phyloP scores from a whole-genome alignment of 1,284 basidiomycete species.

The Wallemia mellicola region DNA sequence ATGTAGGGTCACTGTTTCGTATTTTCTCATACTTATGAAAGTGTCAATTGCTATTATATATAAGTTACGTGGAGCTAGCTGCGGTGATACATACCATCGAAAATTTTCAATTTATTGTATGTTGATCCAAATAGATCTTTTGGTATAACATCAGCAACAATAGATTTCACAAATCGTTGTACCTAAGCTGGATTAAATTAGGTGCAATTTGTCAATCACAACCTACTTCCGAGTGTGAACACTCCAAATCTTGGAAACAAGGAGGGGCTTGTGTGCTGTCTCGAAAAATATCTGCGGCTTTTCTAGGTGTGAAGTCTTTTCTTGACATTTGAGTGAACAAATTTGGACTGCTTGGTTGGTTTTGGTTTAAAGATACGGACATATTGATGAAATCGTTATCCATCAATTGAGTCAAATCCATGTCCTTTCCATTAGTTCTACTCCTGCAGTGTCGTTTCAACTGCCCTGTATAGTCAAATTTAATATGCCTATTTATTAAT shows the following conservation, averaged over 20 bases:
- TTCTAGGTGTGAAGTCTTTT: too few species aligned
- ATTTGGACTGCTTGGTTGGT: neutral
- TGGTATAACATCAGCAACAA: constrained; percentile 42
- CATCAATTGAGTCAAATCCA: neutral
- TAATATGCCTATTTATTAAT: constrained; percentile 33
- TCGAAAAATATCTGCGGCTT: too few species aligned
- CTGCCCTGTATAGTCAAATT: constrained; percentile 29
- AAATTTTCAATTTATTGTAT: constrained; percentile 32
- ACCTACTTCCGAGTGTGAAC: neutral
- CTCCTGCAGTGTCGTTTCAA: constrained; percentile 5
- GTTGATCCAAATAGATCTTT: constrained; percentile 44
- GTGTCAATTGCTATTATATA: constrained; percentile 28
- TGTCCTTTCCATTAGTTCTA: neutral
- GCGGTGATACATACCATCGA: constrained; percentile 23
- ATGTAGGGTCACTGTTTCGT: constrained; percentile 58
- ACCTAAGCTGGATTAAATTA: constrained; percentile 22
- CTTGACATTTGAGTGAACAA: too few species aligned
- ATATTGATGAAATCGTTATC: neutral
- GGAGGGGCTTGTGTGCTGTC: neutral
- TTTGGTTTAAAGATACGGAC: neutral
- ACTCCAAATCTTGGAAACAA: neutral
- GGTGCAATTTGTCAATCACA: neutral
- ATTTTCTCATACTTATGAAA: constrained; percentile 42
- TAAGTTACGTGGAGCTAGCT: neutral
- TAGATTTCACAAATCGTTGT: constrained; percentile 29